Percentiles rank a stretch among this genome's conserved stretches.
Evolutionary conservation across 1,284 basidiomycete genomes (phyloP).

Genomic region (Cutaneotrichosporon cyanovorans): DNA sequence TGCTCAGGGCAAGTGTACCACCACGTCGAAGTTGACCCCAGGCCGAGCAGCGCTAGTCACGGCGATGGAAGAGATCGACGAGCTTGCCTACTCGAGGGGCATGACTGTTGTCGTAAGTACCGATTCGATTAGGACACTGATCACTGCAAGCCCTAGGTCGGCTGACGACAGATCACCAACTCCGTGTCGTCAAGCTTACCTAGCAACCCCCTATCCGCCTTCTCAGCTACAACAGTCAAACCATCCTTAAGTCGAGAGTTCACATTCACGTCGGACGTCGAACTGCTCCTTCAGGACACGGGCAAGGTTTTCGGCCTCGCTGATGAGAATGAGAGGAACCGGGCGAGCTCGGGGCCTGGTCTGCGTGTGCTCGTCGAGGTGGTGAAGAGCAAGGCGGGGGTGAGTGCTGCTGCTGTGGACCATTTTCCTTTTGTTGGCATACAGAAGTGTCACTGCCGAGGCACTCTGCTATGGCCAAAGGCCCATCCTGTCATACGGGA

Average conservation of each 20-base stretch:
- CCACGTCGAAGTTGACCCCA: conserved; percentile 5
- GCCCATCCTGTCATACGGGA: no score
- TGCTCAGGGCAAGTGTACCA: conserved; percentile 29
- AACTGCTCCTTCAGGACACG: conserved; percentile 40
- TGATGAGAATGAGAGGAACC: conserved; percentile 36
- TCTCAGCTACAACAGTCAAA: conserved; percentile 37
- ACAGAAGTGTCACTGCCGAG: no score
- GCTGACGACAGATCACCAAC: conserved; percentile 30
- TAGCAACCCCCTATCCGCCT: conserved; percentile 32
- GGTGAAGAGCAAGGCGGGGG: conserved; percentile 36
- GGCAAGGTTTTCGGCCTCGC: conserved; percentile 37
- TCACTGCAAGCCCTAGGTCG: background rate
- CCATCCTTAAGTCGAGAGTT: conserved; percentile 37
- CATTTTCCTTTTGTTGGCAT: background rate
- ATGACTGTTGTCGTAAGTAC: conserved; percentile 31
- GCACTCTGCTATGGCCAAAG: no score
- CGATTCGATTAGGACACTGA: no score
- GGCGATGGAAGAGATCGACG: conserved; percentile 36
- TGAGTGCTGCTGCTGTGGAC: conserved; percentile 17
- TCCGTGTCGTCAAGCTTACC: conserved; percentile 25
- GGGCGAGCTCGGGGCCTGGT: conserved; percentile 23
- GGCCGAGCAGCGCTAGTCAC: conserved; percentile 41
- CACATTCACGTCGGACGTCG: conserved; percentile 33
- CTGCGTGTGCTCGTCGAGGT: conserved; percentile 40
- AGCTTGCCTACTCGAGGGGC: conserved; percentile 23